Evolutionary conservation across 306 rosid species (phyloP).

Genomic region (Alnus glutinosa): DNA sequence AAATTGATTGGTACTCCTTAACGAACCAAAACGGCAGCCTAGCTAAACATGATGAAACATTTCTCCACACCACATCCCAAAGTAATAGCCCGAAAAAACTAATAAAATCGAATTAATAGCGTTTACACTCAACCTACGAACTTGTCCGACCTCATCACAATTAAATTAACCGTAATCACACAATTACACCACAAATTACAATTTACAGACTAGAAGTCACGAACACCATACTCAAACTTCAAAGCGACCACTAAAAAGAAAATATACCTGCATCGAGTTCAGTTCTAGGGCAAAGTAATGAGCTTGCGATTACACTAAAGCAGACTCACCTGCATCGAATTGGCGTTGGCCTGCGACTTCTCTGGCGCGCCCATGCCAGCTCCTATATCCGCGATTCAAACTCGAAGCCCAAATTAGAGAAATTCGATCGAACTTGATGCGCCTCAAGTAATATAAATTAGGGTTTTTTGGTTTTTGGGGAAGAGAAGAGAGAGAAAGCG

Average conservation of each 20-base stretch:
- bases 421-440: conserved; percentile 23
- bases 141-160: background rate
- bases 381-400: conserved; percentile 34
- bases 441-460: conserved; percentile 39
- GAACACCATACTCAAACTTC: conserved; percentile 31
- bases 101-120: conserved; percentile 13
- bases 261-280: conserved; percentile 10
- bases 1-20: background rate
- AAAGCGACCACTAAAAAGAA: conserved; percentile 22
- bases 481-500: conserved; percentile 33
- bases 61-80: conserved; percentile 7
- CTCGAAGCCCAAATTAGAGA: conserved; percentile 28
- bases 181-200: background rate
- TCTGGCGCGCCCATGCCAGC: conserved; percentile 86
- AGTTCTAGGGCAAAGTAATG: conserved; percentile 39
- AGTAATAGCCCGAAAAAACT: conserved; percentile 9
- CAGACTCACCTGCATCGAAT: conserved; percentile 87
- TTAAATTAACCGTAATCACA: background rate
- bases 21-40: background rate
- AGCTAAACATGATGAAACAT: background rate
- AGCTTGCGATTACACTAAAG: conserved; percentile 31
- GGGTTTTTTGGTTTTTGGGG: conserved; percentile 49
- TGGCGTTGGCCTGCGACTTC: conserved; percentile 66
- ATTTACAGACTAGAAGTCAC: conserved; percentile 14
- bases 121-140: conserved; percentile 1